These are phyloP conservation scores for Apiosordaria backusii DNA, from an alignment of 495 filamentous ascomycete genomes.

Conservation along the genomic window DNA sequence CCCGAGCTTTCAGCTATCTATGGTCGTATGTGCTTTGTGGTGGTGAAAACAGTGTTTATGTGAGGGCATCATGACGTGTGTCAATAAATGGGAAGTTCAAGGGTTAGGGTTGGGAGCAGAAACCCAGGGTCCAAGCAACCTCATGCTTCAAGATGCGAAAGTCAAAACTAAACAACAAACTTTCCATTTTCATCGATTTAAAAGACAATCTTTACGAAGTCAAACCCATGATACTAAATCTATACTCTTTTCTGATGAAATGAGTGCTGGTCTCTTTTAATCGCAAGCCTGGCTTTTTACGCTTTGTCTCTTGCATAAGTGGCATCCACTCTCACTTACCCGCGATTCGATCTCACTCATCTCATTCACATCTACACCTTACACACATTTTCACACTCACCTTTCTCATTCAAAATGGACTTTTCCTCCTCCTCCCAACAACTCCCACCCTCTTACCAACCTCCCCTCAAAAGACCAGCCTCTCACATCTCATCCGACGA, in stretches of 20 bases:
- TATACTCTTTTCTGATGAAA: not conserved
- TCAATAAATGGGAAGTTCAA: not conserved
- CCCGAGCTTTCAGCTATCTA: constrained; percentile 38
- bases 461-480: not conserved
- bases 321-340: not conserved
- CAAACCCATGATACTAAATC: not conserved
- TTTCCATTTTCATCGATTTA: not conserved
- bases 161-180: not conserved
- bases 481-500: not conserved
- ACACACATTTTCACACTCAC: not conserved
- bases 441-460: not conserved
- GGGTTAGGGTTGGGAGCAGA: not conserved
- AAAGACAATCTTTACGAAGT: not conserved
- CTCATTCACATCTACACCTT: not conserved
- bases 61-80: not conserved
- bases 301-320: not conserved
- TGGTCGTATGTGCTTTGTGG: constrained; percentile 15
- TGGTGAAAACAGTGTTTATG: not conserved
- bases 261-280: not conserved
- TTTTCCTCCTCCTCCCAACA: not conserved
- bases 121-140: not conserved
- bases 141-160: not conserved
- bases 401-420: not conserved
- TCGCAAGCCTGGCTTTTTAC: not conserved
- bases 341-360: not conserved